Evolutionary conservation across 495 filamentous ascomycete genomes (phyloP), one percentile per base, ranked within the genome.

Genomic region (Acidomyces sp.): DNA sequence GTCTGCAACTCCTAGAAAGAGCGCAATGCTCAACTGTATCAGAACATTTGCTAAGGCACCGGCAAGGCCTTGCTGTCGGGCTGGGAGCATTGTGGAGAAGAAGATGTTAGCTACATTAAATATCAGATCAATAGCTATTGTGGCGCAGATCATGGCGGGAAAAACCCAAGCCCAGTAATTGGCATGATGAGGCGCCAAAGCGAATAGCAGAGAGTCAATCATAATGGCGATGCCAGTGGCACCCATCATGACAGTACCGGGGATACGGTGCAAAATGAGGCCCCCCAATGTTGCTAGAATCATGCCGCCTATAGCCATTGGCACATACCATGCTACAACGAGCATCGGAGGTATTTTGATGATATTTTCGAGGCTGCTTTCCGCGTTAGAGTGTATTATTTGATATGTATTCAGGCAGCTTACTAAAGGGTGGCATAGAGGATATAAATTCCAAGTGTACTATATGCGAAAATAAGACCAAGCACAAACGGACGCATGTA

Each of bases 71-170:
- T 93, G 85, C 28, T 72, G 67, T 11, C 70, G 64, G 22, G 69
- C 67, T 0, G 83, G 78, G 49, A 90, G 62, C 4, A 69, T 71
- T 1, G 81, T 85, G 1, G 80, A 85, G 54, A 88, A 80, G 55
- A 90, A 93, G 37, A 92, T 74, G 53, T 85, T 92, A 28, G 80
- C 71, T 10, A 90, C 68, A 53, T 82, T 85, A 65, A 80, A 93
- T 18, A 74, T 80, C 46, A 90, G 77, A 51, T 93, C 85, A 29
- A 92, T 78, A 2, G 78, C 84, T 27, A 88, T 64, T 0, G 85
- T 93, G 4, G 72, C 75, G 50, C 77, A 78, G 25, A 88, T 61
- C 85, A 92, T 90, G 19, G 80, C 61, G 0, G 85, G 82, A 53
- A 90, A 86, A 16, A 88, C 65, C 44, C 71, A 90, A 0, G 78